Percentiles rank a stretch among this genome's conserved stretches.
These are phyloP conservation scores for Colletotrichum plurivorum DNA, from an alignment of 2,329 filamentous ascomycete genomes.

Conservation along the genomic window DNA sequence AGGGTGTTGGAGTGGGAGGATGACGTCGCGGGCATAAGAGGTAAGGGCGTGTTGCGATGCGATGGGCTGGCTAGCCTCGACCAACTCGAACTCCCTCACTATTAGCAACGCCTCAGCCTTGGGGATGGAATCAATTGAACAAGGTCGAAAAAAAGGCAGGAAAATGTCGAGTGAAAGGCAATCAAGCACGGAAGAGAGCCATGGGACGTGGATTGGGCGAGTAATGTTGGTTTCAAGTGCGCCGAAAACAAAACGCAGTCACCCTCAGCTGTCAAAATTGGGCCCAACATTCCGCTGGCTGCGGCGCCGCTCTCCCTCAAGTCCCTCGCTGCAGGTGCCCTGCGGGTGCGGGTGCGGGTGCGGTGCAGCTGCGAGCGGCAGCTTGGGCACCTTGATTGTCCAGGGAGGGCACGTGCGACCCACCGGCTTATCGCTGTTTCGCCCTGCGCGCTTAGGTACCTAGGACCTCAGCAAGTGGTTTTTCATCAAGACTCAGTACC, in stretches of 20 bases:
- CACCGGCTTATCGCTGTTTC: not conserved
- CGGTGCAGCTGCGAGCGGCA: not conserved
- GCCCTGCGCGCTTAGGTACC: not conserved
- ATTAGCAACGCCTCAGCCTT: constrained; percentile 27
- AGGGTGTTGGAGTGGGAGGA: constrained; percentile 6
- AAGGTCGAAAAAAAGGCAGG: not conserved
- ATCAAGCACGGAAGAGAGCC: constrained; percentile 26
- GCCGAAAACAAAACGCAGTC: constrained; percentile 35
- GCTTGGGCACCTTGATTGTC: constrained; percentile 4
- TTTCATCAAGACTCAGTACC: no score
- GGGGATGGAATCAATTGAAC: not conserved
- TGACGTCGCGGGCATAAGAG: constrained; percentile 35
- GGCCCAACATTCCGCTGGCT: constrained; percentile 38
- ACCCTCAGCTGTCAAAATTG: constrained; percentile 36
- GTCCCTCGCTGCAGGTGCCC: constrained; percentile 26
- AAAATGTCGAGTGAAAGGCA: constrained; percentile 12
- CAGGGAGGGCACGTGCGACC: constrained; percentile 21
- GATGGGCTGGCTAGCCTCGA: constrained; percentile 21
- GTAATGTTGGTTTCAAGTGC: constrained; percentile 39
- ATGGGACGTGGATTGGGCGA: constrained; percentile 30
- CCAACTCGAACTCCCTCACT: constrained; percentile 6
- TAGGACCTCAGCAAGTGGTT: not conserved
- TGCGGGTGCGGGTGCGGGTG: constrained; percentile 18
- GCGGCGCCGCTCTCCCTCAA: constrained; percentile 1
- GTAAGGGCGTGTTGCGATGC: constrained; percentile 9